Base-by-base conservation (phyloP, 352 stramenopile species). In the Phytophthora boehmeriae region DNA sequence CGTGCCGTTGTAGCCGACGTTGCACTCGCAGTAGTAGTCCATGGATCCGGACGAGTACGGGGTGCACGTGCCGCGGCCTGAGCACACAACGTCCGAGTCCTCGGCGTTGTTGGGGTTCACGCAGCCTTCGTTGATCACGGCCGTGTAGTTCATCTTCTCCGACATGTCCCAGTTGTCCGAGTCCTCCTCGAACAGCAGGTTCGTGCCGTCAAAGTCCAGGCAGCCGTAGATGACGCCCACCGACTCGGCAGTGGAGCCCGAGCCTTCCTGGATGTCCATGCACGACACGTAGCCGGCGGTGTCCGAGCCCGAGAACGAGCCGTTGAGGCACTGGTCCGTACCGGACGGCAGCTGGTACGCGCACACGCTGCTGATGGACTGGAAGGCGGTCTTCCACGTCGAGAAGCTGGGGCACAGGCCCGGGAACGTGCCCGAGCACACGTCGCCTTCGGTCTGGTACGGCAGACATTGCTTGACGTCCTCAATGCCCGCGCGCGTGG, bases 391-490 rank as follows among this genome's bases (percentile, higher is more conserved):
- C 34, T 78, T 64, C 83, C 83, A 93, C 46, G 79, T 90, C 20
- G 80, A 89, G 64, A 93, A 93, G 41, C 66, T 88, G 16, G 83
- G 83, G 68, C 83, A 93, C 42, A 88, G 70, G 3, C 83, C 83
- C 2, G 81, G 73, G 23, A 51, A 69, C 16, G 58, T 70, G 52
- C 81, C 81, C 17, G 81, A 79, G 76, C 83, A 93, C 56, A 91
- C 72, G 42, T 86, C 71, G 34, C 67, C 67, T 57, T 75, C 60
- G 16, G 46, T 17, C 44, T 59, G 60, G 58, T 77, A 87, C 0
- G 85, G 79, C 41, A 95, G 63, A 48, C 86, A 92, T 67, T 92
- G 78, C 79, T 95, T 93, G 34, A 91, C 86, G 48, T 87, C 68
- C 30, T 79, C 71, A 17, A 83, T 86, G 44, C 64, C 71, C 22